Conservation (phyloP, 2,329 filamentous ascomycete species). For the Hansfordia pulvinata region DNA sequence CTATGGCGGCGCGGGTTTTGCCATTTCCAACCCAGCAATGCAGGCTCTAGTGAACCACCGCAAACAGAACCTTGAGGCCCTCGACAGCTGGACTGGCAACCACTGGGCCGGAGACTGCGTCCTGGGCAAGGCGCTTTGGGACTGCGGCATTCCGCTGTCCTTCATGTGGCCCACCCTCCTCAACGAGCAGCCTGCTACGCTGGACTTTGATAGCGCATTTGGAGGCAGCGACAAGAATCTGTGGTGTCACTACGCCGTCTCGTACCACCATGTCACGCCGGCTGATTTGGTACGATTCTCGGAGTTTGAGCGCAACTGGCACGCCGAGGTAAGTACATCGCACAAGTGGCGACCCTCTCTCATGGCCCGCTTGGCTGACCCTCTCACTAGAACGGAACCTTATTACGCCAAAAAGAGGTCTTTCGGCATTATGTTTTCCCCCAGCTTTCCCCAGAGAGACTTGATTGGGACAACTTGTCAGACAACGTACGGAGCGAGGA, state of each 20-base stretch:
- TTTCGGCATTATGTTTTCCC: constrained; percentile 14
- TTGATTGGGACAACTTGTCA: constrained; percentile 18
- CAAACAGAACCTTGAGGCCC: constrained; percentile 21
- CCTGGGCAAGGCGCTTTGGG: constrained; percentile 28
- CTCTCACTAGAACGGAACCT: constrained; percentile 8
- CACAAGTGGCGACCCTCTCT: constrained; percentile 2
- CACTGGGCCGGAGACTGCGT: constrained; percentile 37
- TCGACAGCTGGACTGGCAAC: constrained; percentile 27
- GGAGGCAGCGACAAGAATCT: constrained; percentile 22
- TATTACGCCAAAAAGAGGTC: constrained; percentile 15
- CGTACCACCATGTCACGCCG: constrained; percentile 32
- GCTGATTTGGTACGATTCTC: constrained; percentile 26
- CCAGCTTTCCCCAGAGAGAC: constrained; percentile 8
- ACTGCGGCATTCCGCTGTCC: constrained; percentile 27
- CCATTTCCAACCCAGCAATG: constrained; percentile 35
- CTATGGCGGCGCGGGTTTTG: constrained; percentile 37
- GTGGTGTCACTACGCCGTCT: constrained; percentile 34
- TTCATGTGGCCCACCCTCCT: constrained; percentile 32
- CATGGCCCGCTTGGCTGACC: neutral
- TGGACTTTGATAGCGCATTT: constrained; percentile 26
- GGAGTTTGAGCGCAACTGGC: constrained; percentile 27
- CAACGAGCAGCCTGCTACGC: constrained; percentile 22
- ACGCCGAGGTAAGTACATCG: constrained; percentile 12
- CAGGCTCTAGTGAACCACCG: constrained; percentile 26
- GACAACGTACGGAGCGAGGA: constrained; percentile 8